phyloP scores from a whole-genome alignment of 2,329 filamentous ascomycete species.

The Xylaria sp. region DNA sequence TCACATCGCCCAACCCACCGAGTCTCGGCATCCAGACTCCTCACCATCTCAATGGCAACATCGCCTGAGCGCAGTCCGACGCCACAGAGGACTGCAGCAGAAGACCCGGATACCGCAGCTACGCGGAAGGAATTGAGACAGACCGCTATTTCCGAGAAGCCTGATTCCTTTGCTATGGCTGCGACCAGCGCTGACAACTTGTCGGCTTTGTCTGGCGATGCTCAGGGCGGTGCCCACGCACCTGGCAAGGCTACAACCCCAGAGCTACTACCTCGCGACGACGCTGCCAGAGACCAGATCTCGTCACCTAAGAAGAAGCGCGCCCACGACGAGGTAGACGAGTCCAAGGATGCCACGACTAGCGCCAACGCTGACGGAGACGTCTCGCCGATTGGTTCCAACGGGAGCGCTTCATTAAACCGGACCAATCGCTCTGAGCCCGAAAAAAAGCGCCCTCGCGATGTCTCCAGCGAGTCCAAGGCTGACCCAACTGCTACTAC shows the following conservation, averaged over 20 bases:
- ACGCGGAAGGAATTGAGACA: constrained; percentile 73
- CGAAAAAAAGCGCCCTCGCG: constrained; percentile 73
- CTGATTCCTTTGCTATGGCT: constrained; percentile 46
- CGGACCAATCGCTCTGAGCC: constrained; percentile 67
- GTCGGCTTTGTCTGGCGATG: constrained; percentile 42
- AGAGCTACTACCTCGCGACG: constrained; percentile 46
- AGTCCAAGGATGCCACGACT: constrained; percentile 55
- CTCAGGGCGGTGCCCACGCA: constrained; percentile 33
- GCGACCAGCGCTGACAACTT: constrained; percentile 43
- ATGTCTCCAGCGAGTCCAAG: constrained; percentile 57
- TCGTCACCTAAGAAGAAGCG: constrained; percentile 75
- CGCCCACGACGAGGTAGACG: constrained; percentile 68
- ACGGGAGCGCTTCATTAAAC: constrained; percentile 55
- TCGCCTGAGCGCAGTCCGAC: constrained; percentile 47
- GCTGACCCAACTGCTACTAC: constrained; percentile 46
- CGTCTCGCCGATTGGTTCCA: constrained; percentile 56
- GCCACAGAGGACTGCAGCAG: constrained; percentile 48
- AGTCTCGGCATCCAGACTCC: constrained; percentile 9
- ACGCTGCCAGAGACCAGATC: constrained; percentile 61
- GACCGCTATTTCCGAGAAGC: constrained; percentile 68
- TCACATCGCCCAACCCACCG: constrained; percentile 13
- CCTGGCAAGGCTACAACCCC: constrained; percentile 35
- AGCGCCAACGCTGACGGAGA: constrained; percentile 50
- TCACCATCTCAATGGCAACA: constrained; percentile 41
- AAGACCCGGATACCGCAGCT: constrained; percentile 72